Evolutionary conservation across 805 yeast genomes (phyloP).

Genomic region (Metschnikowia proteae): DNA sequence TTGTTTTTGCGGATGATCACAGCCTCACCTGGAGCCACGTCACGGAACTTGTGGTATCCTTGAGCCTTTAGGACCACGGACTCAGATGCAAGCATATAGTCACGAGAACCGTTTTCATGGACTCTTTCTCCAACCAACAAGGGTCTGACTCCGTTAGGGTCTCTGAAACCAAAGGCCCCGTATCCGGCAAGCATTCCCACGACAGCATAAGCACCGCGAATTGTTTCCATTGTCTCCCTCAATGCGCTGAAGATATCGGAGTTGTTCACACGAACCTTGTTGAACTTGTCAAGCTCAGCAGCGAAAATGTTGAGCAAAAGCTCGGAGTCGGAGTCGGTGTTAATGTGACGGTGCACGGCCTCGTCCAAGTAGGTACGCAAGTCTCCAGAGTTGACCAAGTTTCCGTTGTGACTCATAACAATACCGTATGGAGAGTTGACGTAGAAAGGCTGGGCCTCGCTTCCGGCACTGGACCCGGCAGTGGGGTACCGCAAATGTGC

Average conservation of each 20-base stretch:
- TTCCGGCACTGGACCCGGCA: constrained; percentile 91
- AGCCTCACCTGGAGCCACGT: constrained; percentile 92
- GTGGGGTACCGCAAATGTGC: constrained; percentile 96
- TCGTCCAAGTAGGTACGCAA: constrained; percentile 81
- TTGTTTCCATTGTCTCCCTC: constrained; percentile 70
- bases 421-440: constrained; percentile 97
- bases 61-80: constrained; percentile 93
- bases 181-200: constrained; percentile 93
- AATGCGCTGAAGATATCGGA: constrained; percentile 85
- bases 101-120: constrained; percentile 63
- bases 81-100: constrained; percentile 94
- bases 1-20: constrained; percentile 83
- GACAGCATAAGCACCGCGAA: constrained; percentile 98
- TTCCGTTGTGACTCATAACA: constrained; percentile 88
- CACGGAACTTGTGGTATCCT: constrained; percentile 75
- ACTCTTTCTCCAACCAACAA: constrained; percentile 78
- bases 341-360: constrained; percentile 92
- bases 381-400: constrained; percentile 81
- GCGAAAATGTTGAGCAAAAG: constrained; percentile 87
- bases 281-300: constrained; percentile 81
- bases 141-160: constrained; percentile 96
- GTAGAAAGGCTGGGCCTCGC: constrained; percentile 98
- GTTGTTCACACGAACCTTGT: constrained; percentile 89
- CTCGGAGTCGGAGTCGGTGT: constrained; percentile 96
- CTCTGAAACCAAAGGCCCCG: constrained; percentile 93